Evolutionary conservation across 2,329 filamentous ascomycete species (phyloP).

Genomic region (Corynespora cassiicola): DNA sequence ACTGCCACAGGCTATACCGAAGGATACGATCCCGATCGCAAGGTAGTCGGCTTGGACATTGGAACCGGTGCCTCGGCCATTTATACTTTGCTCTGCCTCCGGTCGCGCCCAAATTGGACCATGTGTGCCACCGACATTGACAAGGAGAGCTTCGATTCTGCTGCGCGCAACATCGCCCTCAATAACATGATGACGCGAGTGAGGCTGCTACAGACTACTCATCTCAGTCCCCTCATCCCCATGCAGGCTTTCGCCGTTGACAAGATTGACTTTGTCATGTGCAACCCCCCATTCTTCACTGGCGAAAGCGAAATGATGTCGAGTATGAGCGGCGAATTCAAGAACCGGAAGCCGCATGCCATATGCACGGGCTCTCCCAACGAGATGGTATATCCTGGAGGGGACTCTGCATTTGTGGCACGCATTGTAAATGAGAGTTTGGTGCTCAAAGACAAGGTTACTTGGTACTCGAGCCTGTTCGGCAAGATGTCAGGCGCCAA

Average conservation of each 20-base stretch:
- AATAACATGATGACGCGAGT: slow-evolving; percentile 73
- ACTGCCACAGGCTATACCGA: slow-evolving; percentile 58
- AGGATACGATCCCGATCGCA: slow-evolving; percentile 56
- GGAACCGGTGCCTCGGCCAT: slow-evolving; percentile 92
- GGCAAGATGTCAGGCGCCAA: slow-evolving; percentile 76
- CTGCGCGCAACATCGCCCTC: slow-evolving; percentile 68
- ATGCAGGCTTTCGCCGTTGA: slow-evolving; percentile 60
- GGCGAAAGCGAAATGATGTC: slow-evolving; percentile 71
- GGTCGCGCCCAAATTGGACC: slow-evolving; percentile 70
- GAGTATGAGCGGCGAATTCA: slow-evolving; percentile 65
- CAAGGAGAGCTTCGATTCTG: slow-evolving; percentile 68
- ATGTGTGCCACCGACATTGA: slow-evolving; percentile 72
- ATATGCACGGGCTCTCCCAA: slow-evolving; percentile 77
- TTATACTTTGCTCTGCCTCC: slow-evolving; percentile 82
- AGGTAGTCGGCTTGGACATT: slow-evolving; percentile 77
- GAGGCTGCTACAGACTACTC: slow-evolving; percentile 63
- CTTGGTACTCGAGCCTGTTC: slow-evolving; percentile 93
- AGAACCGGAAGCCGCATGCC: slow-evolving; percentile 72
- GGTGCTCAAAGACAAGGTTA: slow-evolving; percentile 64
- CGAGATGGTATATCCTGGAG: slow-evolving; percentile 86
- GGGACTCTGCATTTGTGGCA: slow-evolving; percentile 76
- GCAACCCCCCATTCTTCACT: slow-evolving; percentile 94
- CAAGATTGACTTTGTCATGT: slow-evolving; percentile 83
- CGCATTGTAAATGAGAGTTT: slow-evolving; percentile 76
- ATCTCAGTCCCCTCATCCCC: slow-evolving; percentile 66